Conservation (phyloP, 768 basidiomycete species). For the Macrolepiota dolichaula region DNA sequence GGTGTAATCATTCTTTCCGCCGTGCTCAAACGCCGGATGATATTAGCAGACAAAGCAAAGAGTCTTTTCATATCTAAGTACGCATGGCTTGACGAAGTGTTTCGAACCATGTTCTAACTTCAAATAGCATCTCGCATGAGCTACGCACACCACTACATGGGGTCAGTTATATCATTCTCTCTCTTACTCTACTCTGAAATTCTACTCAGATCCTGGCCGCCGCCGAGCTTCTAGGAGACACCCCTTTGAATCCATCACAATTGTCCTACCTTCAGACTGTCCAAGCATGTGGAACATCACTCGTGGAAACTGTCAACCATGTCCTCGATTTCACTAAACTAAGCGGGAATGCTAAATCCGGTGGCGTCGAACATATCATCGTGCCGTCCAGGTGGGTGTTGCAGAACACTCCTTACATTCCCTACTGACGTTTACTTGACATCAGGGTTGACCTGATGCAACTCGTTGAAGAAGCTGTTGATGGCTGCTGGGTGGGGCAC, state of each 20-base stretch:
- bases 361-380: constrained; percentile 76
- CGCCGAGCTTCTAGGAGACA: constrained; percentile 87
- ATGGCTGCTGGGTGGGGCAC: constrained; percentile 93
- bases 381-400: constrained; percentile 55
- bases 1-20: constrained; percentile 93
- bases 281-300: constrained; percentile 91
- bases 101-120: background rate
- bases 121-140: constrained; percentile 80
- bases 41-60: constrained; percentile 92
- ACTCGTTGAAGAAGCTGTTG: constrained; percentile 84
- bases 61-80: constrained; percentile 90
- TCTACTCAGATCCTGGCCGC: constrained; percentile 74
- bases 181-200: background rate
- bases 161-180: constrained; percentile 35
- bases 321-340: constrained; percentile 96
- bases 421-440: constrained; percentile 1
- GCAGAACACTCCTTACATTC: background rate
- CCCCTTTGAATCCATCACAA: constrained; percentile 77
- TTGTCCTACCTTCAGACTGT: constrained; percentile 88
- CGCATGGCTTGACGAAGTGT: constrained; percentile 16
- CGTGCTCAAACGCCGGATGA: constrained; percentile 89
- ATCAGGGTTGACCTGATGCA: constrained; percentile 73
- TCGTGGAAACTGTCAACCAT: constrained; percentile 96
- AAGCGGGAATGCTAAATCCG: constrained; percentile 79
- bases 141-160: constrained; percentile 90